phyloP scores from a whole-genome alignment of 1,139 yeast genomes.

The Candida freyschussii region DNA sequence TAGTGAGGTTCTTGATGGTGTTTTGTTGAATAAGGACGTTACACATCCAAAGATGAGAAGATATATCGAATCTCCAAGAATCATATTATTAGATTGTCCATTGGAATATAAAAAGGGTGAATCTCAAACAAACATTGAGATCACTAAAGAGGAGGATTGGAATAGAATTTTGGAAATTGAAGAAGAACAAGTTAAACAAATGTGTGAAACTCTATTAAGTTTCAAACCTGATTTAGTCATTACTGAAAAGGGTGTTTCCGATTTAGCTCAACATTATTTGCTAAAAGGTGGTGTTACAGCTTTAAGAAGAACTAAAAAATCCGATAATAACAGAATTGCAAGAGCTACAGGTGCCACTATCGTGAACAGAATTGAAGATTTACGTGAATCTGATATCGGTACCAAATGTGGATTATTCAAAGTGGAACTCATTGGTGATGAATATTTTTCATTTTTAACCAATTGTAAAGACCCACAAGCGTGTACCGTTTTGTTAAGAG shows the following conservation, averaged over 20 bases:
- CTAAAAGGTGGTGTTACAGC: constrained; percentile 92
- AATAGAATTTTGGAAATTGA: constrained; percentile 91
- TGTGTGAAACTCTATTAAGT: constrained; percentile 82
- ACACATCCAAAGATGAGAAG: constrained; percentile 98
- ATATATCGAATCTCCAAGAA: constrained; percentile 79
- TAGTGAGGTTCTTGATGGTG: constrained; percentile 83
- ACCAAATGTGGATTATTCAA: constrained; percentile 84
- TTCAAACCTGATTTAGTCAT: constrained; percentile 92
- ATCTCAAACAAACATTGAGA: constrained; percentile 96
- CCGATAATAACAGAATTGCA: constrained; percentile 94
- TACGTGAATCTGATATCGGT: constrained; percentile 88
- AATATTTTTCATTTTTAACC: constrained; percentile 83
- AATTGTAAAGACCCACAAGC: constrained; percentile 86
- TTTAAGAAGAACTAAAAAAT: constrained; percentile 89
- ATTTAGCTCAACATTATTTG: constrained; percentile 93
- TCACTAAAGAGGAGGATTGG: constrained; percentile 96
- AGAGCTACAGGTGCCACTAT: constrained; percentile 98
- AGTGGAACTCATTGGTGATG: constrained; percentile 95
- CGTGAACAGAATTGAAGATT: constrained; percentile 91
- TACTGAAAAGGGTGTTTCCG: constrained; percentile 98
- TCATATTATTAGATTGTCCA: constrained; percentile 90
- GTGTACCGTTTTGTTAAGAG: constrained; percentile 87
- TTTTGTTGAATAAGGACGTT: constrained; percentile 90
- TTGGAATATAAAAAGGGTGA: constrained; percentile 98
- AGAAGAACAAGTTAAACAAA: constrained; percentile 88